Evolutionary conservation across 2,329 filamentous ascomycete species (phyloP).

Genomic region (Hypoxylon sp.): DNA sequence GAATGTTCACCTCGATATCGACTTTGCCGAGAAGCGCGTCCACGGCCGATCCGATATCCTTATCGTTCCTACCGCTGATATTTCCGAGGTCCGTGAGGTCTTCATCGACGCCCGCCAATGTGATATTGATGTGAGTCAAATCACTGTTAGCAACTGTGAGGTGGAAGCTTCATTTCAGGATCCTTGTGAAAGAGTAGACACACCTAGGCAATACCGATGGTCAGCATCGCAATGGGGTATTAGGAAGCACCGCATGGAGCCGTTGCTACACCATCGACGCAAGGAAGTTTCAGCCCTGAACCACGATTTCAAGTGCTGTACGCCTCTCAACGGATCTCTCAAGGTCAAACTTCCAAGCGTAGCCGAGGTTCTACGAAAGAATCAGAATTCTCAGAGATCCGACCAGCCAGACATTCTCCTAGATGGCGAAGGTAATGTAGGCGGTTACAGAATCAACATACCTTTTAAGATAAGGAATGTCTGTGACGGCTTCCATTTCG

Average conservation of each 20-base stretch:
- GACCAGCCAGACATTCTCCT: constrained; percentile 58
- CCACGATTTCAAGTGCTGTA: constrained; percentile 69
- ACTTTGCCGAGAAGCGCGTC: constrained; percentile 82
- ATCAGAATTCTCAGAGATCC: constrained; percentile 55
- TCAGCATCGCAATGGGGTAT: constrained; percentile 82
- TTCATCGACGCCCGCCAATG: constrained; percentile 75
- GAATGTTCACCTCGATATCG: constrained; percentile 89
- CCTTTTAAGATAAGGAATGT: constrained; percentile 83
- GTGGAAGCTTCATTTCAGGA: constrained; percentile 69
- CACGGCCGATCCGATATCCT: constrained; percentile 86
- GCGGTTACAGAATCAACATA: constrained; percentile 70
- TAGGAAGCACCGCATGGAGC: constrained; percentile 76
- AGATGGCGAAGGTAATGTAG: constrained; percentile 54
- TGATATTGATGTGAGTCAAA: constrained; percentile 67
- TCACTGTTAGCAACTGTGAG: constrained; percentile 66
- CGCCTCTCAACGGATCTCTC: constrained; percentile 69
- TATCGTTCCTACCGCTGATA: constrained; percentile 73
- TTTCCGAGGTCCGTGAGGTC: constrained; percentile 71
- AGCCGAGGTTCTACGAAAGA: constrained; percentile 54
- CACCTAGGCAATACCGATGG: constrained; percentile 74
- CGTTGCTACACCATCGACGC: constrained; percentile 65
- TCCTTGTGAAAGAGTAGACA: constrained; percentile 75
- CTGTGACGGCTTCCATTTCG: constrained; percentile 91
- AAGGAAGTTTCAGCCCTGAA: constrained; percentile 69
- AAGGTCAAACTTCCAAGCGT: constrained; percentile 58